A percentile compares a stretch with the other conserved stretches of the same genome.
Conservation (phyloP, 116 monocot species). For the Phalaenopsis hybrid region DNA sequence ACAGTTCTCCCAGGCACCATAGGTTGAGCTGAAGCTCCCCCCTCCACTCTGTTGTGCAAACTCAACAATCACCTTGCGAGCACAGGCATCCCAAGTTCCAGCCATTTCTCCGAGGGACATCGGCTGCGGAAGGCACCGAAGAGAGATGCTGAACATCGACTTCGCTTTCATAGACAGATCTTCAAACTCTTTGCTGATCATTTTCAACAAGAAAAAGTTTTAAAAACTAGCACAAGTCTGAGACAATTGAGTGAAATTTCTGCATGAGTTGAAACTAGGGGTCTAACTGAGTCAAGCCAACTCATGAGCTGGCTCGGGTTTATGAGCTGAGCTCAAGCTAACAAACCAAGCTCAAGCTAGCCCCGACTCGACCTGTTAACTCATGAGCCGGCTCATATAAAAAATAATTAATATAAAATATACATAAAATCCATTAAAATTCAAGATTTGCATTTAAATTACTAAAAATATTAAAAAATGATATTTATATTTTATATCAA, state of each 20-base stretch:
- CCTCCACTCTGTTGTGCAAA: constrained; percentile 64
- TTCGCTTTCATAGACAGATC: constrained; percentile 54
- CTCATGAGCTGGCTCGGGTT: too few relatives aligned
- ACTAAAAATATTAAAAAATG: too few relatives aligned
- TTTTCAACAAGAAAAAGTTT: background rate
- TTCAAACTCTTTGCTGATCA: constrained; percentile 36
- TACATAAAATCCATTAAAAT: too few relatives aligned
- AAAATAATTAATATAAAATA: too few relatives aligned
- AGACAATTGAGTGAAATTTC: background rate
- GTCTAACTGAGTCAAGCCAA: too few relatives aligned
- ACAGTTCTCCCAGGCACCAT: constrained; percentile 60
- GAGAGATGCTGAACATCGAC: constrained; percentile 47
- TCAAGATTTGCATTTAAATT: too few relatives aligned
- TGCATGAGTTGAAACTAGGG: too few relatives aligned
- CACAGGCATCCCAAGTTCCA: constrained; percentile 65
- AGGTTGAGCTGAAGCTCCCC: constrained; percentile 68
- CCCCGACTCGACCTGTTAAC: too few relatives aligned
- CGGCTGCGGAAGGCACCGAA: constrained; percentile 50
- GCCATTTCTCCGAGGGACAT: constrained; percentile 65
- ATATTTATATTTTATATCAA: too few relatives aligned
- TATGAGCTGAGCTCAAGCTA: too few relatives aligned
- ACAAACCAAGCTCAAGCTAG: too few relatives aligned
- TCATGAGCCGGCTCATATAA: too few relatives aligned
- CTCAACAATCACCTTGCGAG: constrained; percentile 48
- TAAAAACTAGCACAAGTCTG: background rate